Evolutionary conservation across 108 stramenopile species (phyloP), one percentile per base, ranked within the genome.

Genomic region (Pelagomonas calceolata): DNA sequence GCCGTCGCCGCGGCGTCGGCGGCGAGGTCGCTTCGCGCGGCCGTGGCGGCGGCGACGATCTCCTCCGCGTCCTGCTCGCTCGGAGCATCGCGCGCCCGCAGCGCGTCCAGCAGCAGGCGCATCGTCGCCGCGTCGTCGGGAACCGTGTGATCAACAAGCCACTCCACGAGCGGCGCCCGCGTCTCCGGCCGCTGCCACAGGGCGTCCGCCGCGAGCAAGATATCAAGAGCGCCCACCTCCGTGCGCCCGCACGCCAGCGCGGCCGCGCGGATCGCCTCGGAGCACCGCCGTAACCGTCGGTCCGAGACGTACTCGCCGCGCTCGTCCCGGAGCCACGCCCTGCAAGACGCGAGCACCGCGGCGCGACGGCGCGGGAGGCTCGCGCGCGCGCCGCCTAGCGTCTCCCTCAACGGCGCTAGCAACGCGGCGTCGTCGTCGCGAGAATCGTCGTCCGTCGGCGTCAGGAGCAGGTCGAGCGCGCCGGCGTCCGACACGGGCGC

Each of bases 401-500:
- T 32, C 18, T n/a, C 68, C 64, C 63, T n/a, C 39, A 4, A 33
- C 26, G 31, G 64, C 65, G 60, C 69, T 66, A 32, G 72, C 35
- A n/a, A 78, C 73, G 32, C 63, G 29, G 46, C 36, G 43, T 32
- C 39, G 36, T 64, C 34, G 44, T 15, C 9, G 45, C 14, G n/a
- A n/a, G n/a, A n/a, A 43, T 5, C 33, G 63, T 63, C 81, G 78
- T 51, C 76, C 73, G 64, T 16, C 44, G 77, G 69, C 77, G 81
- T 73, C 16, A 81, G 72, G 36, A 90, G 76, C 45, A 90, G 60
- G 71, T 79, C 33, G 63, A 87, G 5, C 34, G 88, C 64, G 16
- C 85, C 87, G n/a, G 78, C 84, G 69, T 90, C 89, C 12, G 89
- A 87, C 15, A 90, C 87, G 32, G 84, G 72, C 9, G 66, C 7